Base-by-base conservation (phyloP, 2,329 filamentous ascomycete genomes). In the Fusarium verticillioides region DNA sequence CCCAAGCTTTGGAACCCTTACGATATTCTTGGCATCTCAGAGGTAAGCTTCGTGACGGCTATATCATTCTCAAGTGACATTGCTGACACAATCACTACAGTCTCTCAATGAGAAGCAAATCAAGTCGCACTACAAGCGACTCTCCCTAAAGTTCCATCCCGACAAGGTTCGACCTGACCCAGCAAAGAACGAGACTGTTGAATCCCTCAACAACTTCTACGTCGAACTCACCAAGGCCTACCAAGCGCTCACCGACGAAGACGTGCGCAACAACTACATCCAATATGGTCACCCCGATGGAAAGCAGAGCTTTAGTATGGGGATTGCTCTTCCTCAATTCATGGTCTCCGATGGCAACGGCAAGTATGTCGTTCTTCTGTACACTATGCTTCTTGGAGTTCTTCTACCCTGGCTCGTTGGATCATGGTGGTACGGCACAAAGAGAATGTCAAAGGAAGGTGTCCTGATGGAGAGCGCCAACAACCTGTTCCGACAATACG, bases 391-490 rank as follows among this genome's bases (percentile, higher is more conserved):
- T 43, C 91, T 99, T 58, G 96, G 96, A 62, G 94, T 98, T 70
- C 85, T 98, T 68, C 87, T 99, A 59, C 96, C 96, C 6, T 99
- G 97, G 82, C 87, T 96, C 53, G 96, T 99, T 63, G 96, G 96
- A 53, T 95, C 93, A 66, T 99, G 96, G 96, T 99, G 96, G 96
- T 99, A 99, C 81, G 96, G 97, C 69, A 97, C 94, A 39, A 96
- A 97, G 83, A 90, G 92, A 78, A 90, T 94, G 83, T 98, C 96
- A 42, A 97, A 96, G 84, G 97, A 99, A 83, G 94, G 94, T 76
- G 93, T 98, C 32, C 87, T 97, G 62, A 92, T 98, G 81, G 94
- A 96, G 80, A 98, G 94, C 82, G 95, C 97, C 76, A 97, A 97
- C 82, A 95, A 94, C 75, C 89, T 99, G 66, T 98, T 99, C 88